These are phyloP conservation scores for Zizania latifolia DNA, from an alignment of 176 grass and related monocot genomes.

Conservation along the genomic window DNA sequence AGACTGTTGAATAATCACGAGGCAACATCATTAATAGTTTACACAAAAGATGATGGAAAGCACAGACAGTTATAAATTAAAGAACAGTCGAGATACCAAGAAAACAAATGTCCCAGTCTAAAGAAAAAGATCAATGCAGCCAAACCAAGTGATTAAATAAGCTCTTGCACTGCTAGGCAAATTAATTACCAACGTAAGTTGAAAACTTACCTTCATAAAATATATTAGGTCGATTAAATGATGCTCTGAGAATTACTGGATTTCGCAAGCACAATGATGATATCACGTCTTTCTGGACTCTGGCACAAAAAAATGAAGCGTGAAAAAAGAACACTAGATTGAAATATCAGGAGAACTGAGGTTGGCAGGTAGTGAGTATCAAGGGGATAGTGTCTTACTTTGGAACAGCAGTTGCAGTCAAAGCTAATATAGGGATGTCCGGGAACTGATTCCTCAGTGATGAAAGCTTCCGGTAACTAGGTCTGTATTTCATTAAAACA, in stretches of 20 bases:
- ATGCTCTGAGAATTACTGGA: conserved; percentile 76
- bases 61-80: not conserved
- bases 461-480: conserved; percentile 88
- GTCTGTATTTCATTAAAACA: conserved; percentile 55
- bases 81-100: not conserved
- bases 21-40: not conserved
- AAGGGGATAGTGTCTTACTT: conserved; percentile 47
- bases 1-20: not conserved
- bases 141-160: not conserved
- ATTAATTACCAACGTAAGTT: not conserved
- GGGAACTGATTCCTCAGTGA: conserved; percentile 85
- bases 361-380: not conserved
- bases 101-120: conserved; percentile 4
- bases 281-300: conserved; percentile 89
- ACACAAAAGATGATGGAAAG: not conserved
- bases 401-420: conserved; percentile 83
- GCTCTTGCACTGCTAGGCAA: not conserved
- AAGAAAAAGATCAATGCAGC: not conserved
- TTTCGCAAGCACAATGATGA: conserved; percentile 64
- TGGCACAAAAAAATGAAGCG: conserved; percentile 18
- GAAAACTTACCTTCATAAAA: conserved; percentile 81
- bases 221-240: conserved; percentile 98
- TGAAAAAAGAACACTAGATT: conserved; percentile 14
- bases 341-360: not conserved
- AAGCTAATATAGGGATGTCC: conserved; percentile 82